phyloP scores from a whole-genome alignment of 352 stramenopile species.

The Phytopythium cucurbitacearum region DNA sequence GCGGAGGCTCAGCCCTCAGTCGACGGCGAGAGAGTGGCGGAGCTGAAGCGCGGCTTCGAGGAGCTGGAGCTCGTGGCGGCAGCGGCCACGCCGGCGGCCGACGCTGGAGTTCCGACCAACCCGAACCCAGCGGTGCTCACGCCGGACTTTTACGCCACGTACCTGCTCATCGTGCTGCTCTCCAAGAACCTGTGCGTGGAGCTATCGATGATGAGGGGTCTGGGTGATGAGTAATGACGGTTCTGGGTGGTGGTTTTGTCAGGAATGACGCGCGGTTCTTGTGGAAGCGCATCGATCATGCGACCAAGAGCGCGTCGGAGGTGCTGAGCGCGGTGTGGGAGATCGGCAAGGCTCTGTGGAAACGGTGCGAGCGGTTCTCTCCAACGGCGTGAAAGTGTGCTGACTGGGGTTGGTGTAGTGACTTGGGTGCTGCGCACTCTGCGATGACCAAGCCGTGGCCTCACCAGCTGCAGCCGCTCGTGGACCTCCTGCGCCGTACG shows the following conservation, averaged over 20 bases:
- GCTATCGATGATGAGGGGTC: not conserved
- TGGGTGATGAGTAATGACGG: not conserved
- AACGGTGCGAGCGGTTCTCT: slow-evolving; percentile 23
- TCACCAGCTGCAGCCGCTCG: slow-evolving; percentile 24
- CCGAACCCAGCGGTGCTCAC: slow-evolving; percentile 35
- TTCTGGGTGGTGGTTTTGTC: not conserved
- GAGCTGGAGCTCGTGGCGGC: slow-evolving; percentile 56
- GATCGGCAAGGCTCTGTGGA: slow-evolving; percentile 65
- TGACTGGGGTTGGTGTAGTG: slow-evolving; percentile 14
- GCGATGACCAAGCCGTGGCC: slow-evolving; percentile 60
- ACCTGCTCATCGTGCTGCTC: slow-evolving; percentile 51
- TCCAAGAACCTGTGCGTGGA: slow-evolving; percentile 40
- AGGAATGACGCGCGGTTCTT: slow-evolving; percentile 70
- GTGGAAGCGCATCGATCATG: slow-evolving; percentile 57
- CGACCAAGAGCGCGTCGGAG: slow-evolving; percentile 38
- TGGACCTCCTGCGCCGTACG: slow-evolving; percentile 46
- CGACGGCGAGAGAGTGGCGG: slow-evolving; percentile 21
- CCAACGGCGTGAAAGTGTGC: not conserved
- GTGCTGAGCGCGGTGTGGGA: slow-evolving; percentile 45
- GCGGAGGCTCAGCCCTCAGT: slow-evolving; percentile 14
- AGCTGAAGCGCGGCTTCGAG: slow-evolving; percentile 36
- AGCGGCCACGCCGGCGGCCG: slow-evolving; percentile 11
- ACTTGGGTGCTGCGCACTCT: slow-evolving; percentile 40
- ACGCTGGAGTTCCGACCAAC: slow-evolving; percentile 5
- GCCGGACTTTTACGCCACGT: slow-evolving; percentile 50